Percentiles rank a stretch among this genome's conserved stretches.
These are phyloP conservation scores for Aspergillus sp. DNA, from an alignment of 2,329 filamentous ascomycete species.

Conservation along the genomic window DNA sequence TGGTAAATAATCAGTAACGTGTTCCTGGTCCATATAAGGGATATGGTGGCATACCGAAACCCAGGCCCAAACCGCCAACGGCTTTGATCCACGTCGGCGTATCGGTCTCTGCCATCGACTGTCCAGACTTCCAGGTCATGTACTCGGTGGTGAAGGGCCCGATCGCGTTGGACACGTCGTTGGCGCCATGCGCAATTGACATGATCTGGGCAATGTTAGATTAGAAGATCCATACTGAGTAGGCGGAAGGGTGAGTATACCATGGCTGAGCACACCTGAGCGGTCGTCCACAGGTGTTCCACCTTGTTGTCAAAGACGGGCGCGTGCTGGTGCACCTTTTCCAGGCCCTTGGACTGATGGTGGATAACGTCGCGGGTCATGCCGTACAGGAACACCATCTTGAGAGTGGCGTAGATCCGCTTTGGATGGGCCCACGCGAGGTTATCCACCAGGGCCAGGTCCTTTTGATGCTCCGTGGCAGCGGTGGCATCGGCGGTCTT, in stretches of 20 bases:
- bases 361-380: slow-evolving; percentile 35
- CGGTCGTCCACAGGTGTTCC: slow-evolving; percentile 33
- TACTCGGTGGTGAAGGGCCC: slow-evolving; percentile 42
- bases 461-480: background rate
- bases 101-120: slow-evolving; percentile 25
- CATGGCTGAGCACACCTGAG: background rate
- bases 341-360: background rate
- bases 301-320: slow-evolving; percentile 46
- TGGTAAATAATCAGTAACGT: background rate
- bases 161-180: slow-evolving; percentile 44
- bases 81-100: slow-evolving; percentile 35
- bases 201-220: slow-evolving; percentile 38
- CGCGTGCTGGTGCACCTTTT: slow-evolving; percentile 32
- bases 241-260: background rate
- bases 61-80: background rate
- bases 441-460: background rate
- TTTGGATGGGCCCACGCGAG: background rate
- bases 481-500: background rate
- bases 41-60: background rate
- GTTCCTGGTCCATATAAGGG: background rate
- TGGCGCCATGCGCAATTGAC: slow-evolving; percentile 46
- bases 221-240: background rate
- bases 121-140: slow-evolving; percentile 32
- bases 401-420: background rate
- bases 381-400: background rate